phyloP scores from a whole-genome alignment of 306 rosid species.

The Acacia confusa region DNA sequence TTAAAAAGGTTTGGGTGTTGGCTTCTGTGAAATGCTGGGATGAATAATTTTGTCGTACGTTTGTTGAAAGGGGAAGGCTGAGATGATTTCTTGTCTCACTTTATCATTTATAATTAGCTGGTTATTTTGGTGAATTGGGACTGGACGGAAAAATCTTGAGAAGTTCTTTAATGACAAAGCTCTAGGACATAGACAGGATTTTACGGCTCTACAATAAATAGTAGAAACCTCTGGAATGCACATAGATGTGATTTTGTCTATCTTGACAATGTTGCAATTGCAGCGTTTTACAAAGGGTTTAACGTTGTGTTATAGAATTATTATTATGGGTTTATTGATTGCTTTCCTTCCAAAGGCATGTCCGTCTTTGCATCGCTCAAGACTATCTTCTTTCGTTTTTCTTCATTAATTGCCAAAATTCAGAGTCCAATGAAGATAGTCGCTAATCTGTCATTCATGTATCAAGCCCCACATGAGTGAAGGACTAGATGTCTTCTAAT shows the following conservation, averaged over 20 bases:
- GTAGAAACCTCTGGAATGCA: neutral
- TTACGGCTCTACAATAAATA: neutral
- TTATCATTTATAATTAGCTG: neutral
- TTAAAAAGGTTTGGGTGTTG: no score
- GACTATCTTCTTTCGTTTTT: neutral
- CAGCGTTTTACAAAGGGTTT: neutral
- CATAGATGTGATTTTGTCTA: neutral
- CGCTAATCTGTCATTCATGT: neutral
- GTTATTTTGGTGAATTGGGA: neutral
- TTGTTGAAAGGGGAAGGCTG: neutral
- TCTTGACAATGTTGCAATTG: neutral
- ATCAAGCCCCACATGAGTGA: neutral
- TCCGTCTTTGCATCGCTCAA: neutral
- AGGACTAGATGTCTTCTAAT: neutral
- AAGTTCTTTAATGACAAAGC: neutral
- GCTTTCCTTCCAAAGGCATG: neutral
- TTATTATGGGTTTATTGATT: neutral
- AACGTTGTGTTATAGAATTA: no score
- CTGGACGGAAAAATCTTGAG: neutral
- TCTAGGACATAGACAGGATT: neutral
- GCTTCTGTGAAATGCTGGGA: neutral
- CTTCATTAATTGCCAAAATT: neutral
- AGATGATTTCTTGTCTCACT: neutral
- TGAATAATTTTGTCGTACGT: neutral
- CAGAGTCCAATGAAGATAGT: neutral